These are phyloP conservation scores for Eimeria maxima DNA, from an alignment of 169 alveolate genomes.

Conservation along the genomic window DNA sequence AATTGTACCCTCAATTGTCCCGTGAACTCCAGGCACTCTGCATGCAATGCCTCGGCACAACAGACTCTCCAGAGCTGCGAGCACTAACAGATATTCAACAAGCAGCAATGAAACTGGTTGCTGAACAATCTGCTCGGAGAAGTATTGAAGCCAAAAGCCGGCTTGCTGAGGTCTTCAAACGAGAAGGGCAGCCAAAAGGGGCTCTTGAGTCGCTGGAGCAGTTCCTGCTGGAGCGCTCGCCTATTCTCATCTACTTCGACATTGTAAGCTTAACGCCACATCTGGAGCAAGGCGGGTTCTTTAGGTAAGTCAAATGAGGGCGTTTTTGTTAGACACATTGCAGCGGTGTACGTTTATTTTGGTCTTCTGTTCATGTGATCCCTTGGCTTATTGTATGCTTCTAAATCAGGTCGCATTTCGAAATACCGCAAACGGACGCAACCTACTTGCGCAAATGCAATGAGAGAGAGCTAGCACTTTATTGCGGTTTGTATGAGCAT, in stretches of 20 bases:
- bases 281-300: slow-evolving; percentile 47
- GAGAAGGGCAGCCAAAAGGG: background rate
- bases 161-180: slow-evolving; percentile 12
- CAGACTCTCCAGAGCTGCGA: slow-evolving; percentile 52
- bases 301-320: slow-evolving; percentile 5
- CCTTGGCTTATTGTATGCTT: background rate
- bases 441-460: slow-evolving; percentile 65
- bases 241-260: slow-evolving; percentile 62
- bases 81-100: slow-evolving; percentile 61
- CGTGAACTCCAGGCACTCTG: slow-evolving; percentile 44
- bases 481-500: slow-evolving; percentile 73
- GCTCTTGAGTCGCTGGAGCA: slow-evolving; percentile 28
- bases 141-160: slow-evolving; percentile 37
- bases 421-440: slow-evolving; percentile 66
- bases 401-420: slow-evolving; percentile 64
- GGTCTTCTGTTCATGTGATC: background rate
- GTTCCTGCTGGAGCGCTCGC: slow-evolving; percentile 8
- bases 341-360: background rate
- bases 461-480: slow-evolving; percentile 63
- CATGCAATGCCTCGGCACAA: slow-evolving; percentile 60
- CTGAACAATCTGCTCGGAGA: slow-evolving; percentile 19
- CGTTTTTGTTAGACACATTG: slow-evolving; percentile 8
- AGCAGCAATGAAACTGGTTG: slow-evolving; percentile 60
- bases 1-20: slow-evolving; percentile 21
- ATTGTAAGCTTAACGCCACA: slow-evolving; percentile 54